Evolutionary conservation across 2,329 filamentous ascomycete species (phyloP).

Genomic region (Alternaria gansuensis): DNA sequence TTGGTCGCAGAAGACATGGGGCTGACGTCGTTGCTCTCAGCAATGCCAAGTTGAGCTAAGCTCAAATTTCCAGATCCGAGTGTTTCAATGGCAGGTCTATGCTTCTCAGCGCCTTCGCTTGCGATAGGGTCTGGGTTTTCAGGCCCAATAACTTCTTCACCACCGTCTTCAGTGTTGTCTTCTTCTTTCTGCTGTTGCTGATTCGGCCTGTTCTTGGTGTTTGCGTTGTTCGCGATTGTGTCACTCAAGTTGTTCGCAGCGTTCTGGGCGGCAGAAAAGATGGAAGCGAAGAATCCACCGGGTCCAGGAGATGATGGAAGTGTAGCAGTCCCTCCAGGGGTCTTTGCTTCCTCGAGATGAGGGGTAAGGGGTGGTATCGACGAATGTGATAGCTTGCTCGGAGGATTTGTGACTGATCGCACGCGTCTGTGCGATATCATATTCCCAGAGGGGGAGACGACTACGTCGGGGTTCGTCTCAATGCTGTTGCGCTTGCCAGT

Average conservation of each 20-base stretch:
- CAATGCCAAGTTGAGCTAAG: constrained; percentile 85
- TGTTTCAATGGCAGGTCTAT: constrained; percentile 82
- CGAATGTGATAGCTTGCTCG: constrained; percentile 88
- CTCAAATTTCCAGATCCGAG: constrained; percentile 89
- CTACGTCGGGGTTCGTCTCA: constrained; percentile 61
- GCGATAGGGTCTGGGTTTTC: constrained; percentile 37
- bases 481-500: constrained; percentile 40
- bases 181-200: constrained; percentile 45
- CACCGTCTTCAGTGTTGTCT: constrained; percentile 41
- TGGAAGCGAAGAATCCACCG: constrained; percentile 84
- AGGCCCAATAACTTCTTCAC: constrained; percentile 56
- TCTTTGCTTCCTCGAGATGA: constrained; percentile 74
- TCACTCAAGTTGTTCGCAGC: constrained; percentile 79
- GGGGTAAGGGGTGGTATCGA: constrained; percentile 73
- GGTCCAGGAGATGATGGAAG: constrained; percentile 59
- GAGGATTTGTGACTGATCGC: constrained; percentile 66
- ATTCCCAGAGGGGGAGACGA: constrained; percentile 70
- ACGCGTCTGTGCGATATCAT: constrained; percentile 77
- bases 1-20: constrained; percentile 68
- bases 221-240: constrained; percentile 73
- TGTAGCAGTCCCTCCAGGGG: constrained; percentile 63
- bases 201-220: constrained; percentile 61
- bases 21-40: constrained; percentile 66
- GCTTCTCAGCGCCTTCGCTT: constrained; percentile 49
- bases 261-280: constrained; percentile 92